These are phyloP conservation scores for Colletotrichum gigasporum DNA, from an alignment of 2,329 filamentous ascomycete species.

Conservation along the genomic window DNA sequence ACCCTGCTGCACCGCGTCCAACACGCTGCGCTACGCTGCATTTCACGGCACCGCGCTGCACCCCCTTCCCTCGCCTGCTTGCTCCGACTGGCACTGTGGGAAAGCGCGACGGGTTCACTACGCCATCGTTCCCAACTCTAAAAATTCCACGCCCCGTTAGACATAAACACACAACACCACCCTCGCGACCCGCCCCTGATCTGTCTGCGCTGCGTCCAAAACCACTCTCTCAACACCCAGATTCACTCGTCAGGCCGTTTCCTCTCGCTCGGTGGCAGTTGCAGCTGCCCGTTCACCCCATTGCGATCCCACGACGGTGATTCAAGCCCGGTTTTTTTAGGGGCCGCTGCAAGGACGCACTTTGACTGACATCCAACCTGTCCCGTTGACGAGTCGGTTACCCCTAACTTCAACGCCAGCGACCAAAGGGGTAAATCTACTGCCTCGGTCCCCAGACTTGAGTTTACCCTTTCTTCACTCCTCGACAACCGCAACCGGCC, in stretches of 20 bases:
- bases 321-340: slow-evolving; percentile 2
- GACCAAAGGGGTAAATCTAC: slow-evolving; percentile 30
- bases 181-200: slow-evolving; percentile 29
- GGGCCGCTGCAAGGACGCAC: slow-evolving; percentile 13
- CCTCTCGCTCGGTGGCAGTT: background rate
- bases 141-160: slow-evolving; percentile 31
- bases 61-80: background rate
- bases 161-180: slow-evolving; percentile 31
- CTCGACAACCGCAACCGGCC: slow-evolving; percentile 27
- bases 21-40: background rate
- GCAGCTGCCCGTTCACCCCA: background rate
- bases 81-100: slow-evolving; percentile 18
- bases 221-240: slow-evolving; percentile 17
- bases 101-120: slow-evolving; percentile 26
- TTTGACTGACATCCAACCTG: background rate
- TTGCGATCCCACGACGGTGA: slow-evolving; percentile 14
- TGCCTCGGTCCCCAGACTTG: slow-evolving; percentile 3
- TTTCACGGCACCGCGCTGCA: background rate
- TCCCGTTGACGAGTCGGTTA: slow-evolving; percentile 28
- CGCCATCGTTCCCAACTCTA: slow-evolving; percentile 33
- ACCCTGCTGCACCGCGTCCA: background rate
- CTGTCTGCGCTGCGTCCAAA: slow-evolving; percentile 14
- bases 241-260: background rate
- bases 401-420: slow-evolving; percentile 30
- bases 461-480: background rate